Conservation (phyloP, 495 filamentous ascomycete species). For the Hyaloscypha finlandica region DNA sequence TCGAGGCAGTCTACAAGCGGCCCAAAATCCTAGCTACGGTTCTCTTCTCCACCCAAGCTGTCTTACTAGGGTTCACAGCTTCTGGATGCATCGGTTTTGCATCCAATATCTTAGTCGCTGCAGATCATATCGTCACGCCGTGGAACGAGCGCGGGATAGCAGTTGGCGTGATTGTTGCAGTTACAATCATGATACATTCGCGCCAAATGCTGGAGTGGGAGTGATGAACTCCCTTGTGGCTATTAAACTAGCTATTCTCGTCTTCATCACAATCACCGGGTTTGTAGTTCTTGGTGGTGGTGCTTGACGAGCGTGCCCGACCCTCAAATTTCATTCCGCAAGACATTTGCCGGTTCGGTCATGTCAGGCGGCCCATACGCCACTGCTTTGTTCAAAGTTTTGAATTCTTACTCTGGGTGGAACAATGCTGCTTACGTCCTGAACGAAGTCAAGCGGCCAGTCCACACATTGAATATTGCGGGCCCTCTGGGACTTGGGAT, state of each 20-base stretch:
- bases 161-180: slow-evolving; percentile 45
- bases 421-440: slow-evolving; percentile 33
- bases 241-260: slow-evolving; percentile 50
- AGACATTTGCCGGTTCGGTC: slow-evolving; percentile 38
- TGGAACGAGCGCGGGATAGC: slow-evolving; percentile 52
- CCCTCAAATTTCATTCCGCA: slow-evolving; percentile 37
- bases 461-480: slow-evolving; percentile 51
- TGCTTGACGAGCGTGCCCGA: slow-evolving; percentile 37
- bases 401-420: slow-evolving; percentile 54
- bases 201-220: slow-evolving; percentile 54
- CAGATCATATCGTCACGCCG: slow-evolving; percentile 39
- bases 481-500: slow-evolving; percentile 48
- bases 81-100: slow-evolving; percentile 40
- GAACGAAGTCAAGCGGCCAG: slow-evolving; percentile 52
- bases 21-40: slow-evolving; percentile 55
- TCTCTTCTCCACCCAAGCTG: slow-evolving; percentile 50
- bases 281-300: slow-evolving; percentile 43
- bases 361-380: slow-evolving; percentile 40
- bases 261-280: slow-evolving; percentile 47
- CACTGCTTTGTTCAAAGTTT: slow-evolving; percentile 64
- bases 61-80: slow-evolving; percentile 36
- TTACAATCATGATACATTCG: slow-evolving; percentile 48
- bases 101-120: slow-evolving; percentile 35
- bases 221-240: slow-evolving; percentile 51
- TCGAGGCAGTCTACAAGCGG: slow-evolving; percentile 53